These are phyloP conservation scores for Microdochium bolleyi DNA, from an alignment of 2,329 filamentous ascomycete genomes.

Conservation along the genomic window DNA sequence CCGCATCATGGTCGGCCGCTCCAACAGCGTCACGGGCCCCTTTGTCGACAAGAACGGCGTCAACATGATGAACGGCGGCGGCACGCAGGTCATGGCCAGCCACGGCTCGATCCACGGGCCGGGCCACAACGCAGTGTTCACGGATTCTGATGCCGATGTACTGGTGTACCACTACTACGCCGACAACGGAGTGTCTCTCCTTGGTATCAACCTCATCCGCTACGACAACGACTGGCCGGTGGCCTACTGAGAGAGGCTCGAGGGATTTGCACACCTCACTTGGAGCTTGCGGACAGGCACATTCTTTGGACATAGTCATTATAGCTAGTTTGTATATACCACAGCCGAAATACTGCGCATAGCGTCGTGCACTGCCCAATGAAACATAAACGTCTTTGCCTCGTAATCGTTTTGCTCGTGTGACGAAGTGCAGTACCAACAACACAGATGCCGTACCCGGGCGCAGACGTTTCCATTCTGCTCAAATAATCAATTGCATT, in stretches of 20 bases:
- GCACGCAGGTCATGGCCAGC: conserved; percentile 47
- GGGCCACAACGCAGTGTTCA: conserved; percentile 52
- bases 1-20: conserved; percentile 56
- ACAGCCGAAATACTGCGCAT: too few species aligned
- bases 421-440: too few species aligned
- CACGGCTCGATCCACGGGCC: conserved; percentile 54
- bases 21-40: conserved; percentile 36
- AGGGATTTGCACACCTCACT: too few species aligned
- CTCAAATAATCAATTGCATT: too few species aligned
- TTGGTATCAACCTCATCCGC: not conserved
- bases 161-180: conserved; percentile 57
- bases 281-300: too few species aligned
- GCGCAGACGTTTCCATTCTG: too few species aligned
- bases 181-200: not conserved
- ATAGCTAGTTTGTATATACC: too few species aligned
- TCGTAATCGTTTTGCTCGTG: too few species aligned
- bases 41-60: conserved; percentile 50
- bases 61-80: conserved; percentile 46
- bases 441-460: too few species aligned
- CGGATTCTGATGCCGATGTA: conserved; percentile 37
- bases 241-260: not conserved
- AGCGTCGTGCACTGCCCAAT: too few species aligned
- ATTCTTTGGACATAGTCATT: too few species aligned
- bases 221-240: not conserved
- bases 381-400: too few species aligned